Evolutionary conservation across 129 eudicot species (phyloP).

Genomic region (Artemisia annua): DNA sequence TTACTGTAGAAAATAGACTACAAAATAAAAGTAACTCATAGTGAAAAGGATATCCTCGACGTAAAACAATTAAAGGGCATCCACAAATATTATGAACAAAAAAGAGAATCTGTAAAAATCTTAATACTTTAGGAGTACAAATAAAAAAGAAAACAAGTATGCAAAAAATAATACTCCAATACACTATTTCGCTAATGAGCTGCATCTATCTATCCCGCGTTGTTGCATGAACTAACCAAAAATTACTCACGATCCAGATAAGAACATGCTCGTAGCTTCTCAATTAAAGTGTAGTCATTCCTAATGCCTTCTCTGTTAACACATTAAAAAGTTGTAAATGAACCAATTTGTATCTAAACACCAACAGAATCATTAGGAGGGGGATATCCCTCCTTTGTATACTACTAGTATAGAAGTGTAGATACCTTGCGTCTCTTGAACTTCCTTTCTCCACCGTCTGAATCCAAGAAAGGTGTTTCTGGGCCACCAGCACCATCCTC

Average conservation of each 20-base stretch:
- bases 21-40: no score
- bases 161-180: neutral
- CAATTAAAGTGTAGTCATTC: neutral
- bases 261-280: neutral
- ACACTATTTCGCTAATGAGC: neutral
- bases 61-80: no score
- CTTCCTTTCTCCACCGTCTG: slow-evolving; percentile 42
- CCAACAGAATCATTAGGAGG: neutral
- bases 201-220: neutral
- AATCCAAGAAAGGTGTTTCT: slow-evolving; percentile 37
- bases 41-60: no score
- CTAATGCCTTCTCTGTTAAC: slow-evolving; percentile 26
- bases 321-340: neutral
- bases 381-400: no score
- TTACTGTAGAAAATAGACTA: no score
- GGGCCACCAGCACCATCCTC: slow-evolving; percentile 49
- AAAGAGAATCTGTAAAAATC: neutral
- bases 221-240: neutral
- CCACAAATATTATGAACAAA: neutral
- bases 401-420: neutral
- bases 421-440: slow-evolving; percentile 73
- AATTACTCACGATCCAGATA: neutral
- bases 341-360: neutral
- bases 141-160: neutral
- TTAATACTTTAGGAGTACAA: neutral